Evolutionary conservation across 1,284 basidiomycete genomes (phyloP), one percentile per base, ranked within the genome.

Genomic region (Papiliotrema fonsecae): DNA sequence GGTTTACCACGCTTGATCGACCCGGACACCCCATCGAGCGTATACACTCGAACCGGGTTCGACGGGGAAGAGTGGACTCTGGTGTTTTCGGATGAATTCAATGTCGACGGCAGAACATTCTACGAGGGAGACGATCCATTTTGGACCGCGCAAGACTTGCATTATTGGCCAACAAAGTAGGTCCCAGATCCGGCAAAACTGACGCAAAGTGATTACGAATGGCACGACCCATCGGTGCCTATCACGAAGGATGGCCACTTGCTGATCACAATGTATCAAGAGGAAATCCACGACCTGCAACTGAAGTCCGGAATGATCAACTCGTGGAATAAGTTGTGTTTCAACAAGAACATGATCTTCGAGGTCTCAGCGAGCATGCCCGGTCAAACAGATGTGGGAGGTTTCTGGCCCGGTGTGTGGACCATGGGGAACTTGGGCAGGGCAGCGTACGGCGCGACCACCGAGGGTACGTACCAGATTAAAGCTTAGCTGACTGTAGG

Each of bases 21-120:
- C 67, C 46, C 65, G 3, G 83, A 84, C 28, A 92, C 87, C 0
- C 85, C 85, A 2, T 50, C 69, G 18, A 75, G 75, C 25, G 87
- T 77, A 6, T 68, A 69, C 53, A 72, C 64, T 22, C 78, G 81
- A 24, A 78, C 72, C 5, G 85, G 83, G 19, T 75, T 80, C 7
- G 87, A 92, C 47, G 70, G 65, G 59, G 87, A 87, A 3, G 77
- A 82, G 47, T 91, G 88, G 72, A 77, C 84, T 53, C 81, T 97
- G 27, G 84, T 91, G 2, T 93, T 92, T 70, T 90, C 85, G 50
- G 93, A 97, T 72, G 93, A 97, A 73, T 96, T 96, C 70, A 83
- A 93, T 43, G 75, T 64, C 6, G 83, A 85, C 27, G 91, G 88
- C 6, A 65, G 80, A 42, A 77, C 75, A 1, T 81, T 81, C 57